Percentiles rank a stretch among this genome's conserved stretches.
phyloP scores from a whole-genome alignment of 106 monocot species.

The Dendrobium chrysotoxum region DNA sequence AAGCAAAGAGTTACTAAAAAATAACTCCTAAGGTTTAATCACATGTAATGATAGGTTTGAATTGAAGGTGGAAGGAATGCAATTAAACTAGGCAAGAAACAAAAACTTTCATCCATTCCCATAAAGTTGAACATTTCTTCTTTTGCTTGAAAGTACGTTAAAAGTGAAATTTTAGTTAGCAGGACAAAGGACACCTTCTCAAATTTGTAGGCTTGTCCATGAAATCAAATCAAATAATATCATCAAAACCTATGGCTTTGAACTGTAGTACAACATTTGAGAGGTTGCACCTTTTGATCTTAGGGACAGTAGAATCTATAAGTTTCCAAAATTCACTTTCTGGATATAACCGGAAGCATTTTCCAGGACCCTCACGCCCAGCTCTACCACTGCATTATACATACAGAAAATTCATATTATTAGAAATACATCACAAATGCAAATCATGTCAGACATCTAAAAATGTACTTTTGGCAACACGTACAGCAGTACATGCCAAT shows the following conservation, averaged over 20 bases:
- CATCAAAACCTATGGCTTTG: slow-evolving; percentile 85
- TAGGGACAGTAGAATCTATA: slow-evolving; percentile 75
- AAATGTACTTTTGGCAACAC: background rate
- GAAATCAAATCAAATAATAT: slow-evolving; percentile 94
- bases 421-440: background rate
- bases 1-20: background rate
- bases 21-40: background rate
- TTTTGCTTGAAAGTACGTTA: no score
- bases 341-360: slow-evolving; percentile 79
- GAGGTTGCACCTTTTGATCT: slow-evolving; percentile 92
- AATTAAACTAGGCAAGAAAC: background rate
- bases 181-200: no score
- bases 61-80: background rate
- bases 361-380: slow-evolving; percentile 87
- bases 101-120: no score
- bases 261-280: slow-evolving; percentile 92
- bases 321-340: slow-evolving; percentile 79
- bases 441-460: background rate
- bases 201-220: slow-evolving; percentile 98
- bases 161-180: no score
- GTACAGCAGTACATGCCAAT: background rate
- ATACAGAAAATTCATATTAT: background rate
- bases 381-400: slow-evolving; percentile 75
- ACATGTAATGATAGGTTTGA: background rate
- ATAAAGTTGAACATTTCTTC: no score